phyloP scores from a whole-genome alignment of 129 eudicot genomes.

The Artemisia annua region DNA sequence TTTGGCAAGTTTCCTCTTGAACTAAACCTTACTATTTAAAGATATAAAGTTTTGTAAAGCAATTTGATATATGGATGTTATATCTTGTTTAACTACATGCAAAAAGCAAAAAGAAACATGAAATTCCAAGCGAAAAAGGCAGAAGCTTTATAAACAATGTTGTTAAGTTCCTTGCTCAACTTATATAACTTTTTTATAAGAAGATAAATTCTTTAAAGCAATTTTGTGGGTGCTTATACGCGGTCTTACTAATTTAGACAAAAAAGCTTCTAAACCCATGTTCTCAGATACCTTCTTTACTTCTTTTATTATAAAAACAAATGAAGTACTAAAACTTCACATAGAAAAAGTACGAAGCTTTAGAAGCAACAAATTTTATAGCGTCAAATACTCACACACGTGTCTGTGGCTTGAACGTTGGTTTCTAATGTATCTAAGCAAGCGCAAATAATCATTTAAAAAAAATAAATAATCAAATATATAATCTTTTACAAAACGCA shows the following conservation, averaged over 20 bases:
- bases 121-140: background rate
- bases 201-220: conserved; percentile 9
- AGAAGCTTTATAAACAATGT: conserved; percentile 14
- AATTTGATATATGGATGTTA: too few relatives aligned
- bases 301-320: too few relatives aligned
- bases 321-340: background rate
- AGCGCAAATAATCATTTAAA: background rate
- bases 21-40: too few relatives aligned
- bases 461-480: too few relatives aligned
- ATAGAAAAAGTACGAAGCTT: background rate
- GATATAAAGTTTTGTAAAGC: too few relatives aligned
- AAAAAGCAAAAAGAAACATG: too few relatives aligned
- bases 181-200: background rate
- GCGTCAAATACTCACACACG: too few relatives aligned
- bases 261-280: conserved; percentile 14
- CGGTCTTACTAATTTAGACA: conserved; percentile 6
- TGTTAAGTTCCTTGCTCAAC: background rate
- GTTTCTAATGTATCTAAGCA: background rate
- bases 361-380: background rate
- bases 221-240: conserved; percentile 4
- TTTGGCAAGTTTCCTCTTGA: too few relatives aligned
- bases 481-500: too few relatives aligned
- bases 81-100: too few relatives aligned
- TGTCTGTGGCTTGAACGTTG: too few relatives aligned
- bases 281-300: background rate